phyloP scores from a whole-genome alignment of 805 yeast species.

The Saccharomycopsis malanga region DNA sequence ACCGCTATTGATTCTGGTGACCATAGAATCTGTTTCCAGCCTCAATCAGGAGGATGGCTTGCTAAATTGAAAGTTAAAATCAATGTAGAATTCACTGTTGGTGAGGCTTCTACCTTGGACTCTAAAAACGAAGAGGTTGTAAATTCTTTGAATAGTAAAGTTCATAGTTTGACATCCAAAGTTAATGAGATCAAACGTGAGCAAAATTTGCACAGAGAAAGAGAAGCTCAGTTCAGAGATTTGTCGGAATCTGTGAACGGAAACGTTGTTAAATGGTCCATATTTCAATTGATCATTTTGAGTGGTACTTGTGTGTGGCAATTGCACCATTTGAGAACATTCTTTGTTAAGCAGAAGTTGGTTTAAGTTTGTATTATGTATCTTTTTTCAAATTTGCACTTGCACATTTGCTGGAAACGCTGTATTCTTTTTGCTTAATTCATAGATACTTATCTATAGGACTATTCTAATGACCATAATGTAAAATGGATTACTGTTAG shows the following conservation, averaged over 20 bases:
- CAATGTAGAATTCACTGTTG: constrained; percentile 58
- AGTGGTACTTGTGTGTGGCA: constrained; percentile 69
- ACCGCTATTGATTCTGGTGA: constrained; percentile 72
- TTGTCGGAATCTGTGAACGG: constrained; percentile 62
- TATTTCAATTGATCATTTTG: constrained; percentile 57
- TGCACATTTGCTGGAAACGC: no score
- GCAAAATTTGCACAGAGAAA: constrained; percentile 61
- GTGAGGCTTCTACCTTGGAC: constrained; percentile 59
- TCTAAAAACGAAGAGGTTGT: constrained; percentile 57
- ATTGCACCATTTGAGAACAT: constrained; percentile 62
- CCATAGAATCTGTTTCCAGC: constrained; percentile 63
- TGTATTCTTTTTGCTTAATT: no score
- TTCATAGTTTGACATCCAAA: constrained; percentile 49
- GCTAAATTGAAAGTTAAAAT: constrained; percentile 50
- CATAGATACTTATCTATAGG: no score
- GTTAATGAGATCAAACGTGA: constrained; percentile 57
- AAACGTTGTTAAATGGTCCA: constrained; percentile 67
- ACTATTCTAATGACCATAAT: no score
- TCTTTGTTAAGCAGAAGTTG: constrained; percentile 73
- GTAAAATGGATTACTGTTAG: no score
- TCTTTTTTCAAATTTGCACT: no score
- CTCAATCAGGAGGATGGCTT: constrained; percentile 54
- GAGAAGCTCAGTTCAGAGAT: constrained; percentile 69
- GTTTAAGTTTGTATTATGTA: no score
- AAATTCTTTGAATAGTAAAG: constrained; percentile 47